A percentile compares a stretch with the other conserved stretches of the same genome.
phyloP scores from a whole-genome alignment of 116 monocot genomes.

The Thalassia testudinum region DNA sequence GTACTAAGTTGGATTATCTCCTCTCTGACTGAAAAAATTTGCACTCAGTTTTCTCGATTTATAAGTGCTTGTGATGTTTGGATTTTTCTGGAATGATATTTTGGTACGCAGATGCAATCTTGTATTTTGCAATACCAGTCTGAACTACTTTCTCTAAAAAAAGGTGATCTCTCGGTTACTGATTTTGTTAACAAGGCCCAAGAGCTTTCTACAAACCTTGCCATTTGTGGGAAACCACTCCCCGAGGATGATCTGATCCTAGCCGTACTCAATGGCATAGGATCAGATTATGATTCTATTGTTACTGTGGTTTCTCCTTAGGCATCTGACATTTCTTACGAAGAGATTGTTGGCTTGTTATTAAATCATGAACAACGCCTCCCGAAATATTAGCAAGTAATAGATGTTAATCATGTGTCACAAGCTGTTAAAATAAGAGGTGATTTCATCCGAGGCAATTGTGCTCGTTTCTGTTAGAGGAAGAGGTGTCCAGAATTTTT shows the following conservation, averaged over 20 bases:
- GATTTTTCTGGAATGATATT: background rate
- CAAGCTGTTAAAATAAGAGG: no score
- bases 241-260: background rate
- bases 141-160: background rate
- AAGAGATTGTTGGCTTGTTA: background rate
- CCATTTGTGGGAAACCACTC: background rate
- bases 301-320: background rate
- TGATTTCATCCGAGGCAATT: no score
- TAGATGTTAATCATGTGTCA: background rate
- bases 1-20: constrained; percentile 1
- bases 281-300: background rate
- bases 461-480: no score
- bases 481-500: no score
- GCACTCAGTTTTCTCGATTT: background rate
- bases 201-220: background rate
- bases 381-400: background rate
- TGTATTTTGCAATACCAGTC: background rate
- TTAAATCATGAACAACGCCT: background rate
- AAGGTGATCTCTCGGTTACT: background rate
- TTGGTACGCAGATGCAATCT: background rate
- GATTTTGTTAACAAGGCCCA: background rate
- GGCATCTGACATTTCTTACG: background rate
- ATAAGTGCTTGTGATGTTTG: background rate
- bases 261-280: background rate
- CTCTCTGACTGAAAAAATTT: background rate